Percentiles rank a stretch among this genome's conserved stretches.
Evolutionary conservation across 169 alveolate species (phyloP).

Genomic region (Toxoplasma gondii): DNA sequence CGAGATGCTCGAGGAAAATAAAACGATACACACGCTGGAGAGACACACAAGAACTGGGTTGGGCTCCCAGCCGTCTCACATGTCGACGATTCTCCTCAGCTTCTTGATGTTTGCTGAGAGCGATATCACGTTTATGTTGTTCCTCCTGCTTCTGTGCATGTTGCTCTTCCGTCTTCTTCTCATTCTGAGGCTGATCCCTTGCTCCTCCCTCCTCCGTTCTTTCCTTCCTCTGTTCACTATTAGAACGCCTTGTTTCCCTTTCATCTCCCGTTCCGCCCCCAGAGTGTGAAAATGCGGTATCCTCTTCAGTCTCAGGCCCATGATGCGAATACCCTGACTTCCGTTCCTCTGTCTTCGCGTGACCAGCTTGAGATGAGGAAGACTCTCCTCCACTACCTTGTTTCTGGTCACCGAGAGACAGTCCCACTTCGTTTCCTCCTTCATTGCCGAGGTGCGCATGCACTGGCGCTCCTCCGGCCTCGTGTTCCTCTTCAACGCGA

Average conservation of each 20-base stretch:
- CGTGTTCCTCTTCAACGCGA: not conserved
- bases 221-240: not conserved
- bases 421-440: not conserved
- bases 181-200: not conserved
- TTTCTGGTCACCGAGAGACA: not conserved
- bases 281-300: too few relatives aligned
- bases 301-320: too few relatives aligned
- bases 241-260: not conserved
- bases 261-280: not conserved
- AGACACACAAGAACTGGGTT: not conserved
- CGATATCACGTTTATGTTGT: not conserved
- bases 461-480: not conserved
- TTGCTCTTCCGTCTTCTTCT: not conserved
- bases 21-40: not conserved
- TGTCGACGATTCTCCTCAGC: constrained; percentile 12
- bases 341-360: not conserved
- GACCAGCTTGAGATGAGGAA: not conserved
- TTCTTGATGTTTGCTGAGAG: not conserved
- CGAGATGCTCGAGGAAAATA: not conserved
- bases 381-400: not conserved
- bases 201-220: not conserved
- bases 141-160: not conserved
- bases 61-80: not conserved
- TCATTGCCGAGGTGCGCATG: not conserved
- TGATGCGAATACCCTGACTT: too few relatives aligned